Percentiles rank a stretch among this genome's conserved stretches.
Evolutionary conservation across 257 asterid species (phyloP).

Genomic region (Capsicum baccatum): DNA sequence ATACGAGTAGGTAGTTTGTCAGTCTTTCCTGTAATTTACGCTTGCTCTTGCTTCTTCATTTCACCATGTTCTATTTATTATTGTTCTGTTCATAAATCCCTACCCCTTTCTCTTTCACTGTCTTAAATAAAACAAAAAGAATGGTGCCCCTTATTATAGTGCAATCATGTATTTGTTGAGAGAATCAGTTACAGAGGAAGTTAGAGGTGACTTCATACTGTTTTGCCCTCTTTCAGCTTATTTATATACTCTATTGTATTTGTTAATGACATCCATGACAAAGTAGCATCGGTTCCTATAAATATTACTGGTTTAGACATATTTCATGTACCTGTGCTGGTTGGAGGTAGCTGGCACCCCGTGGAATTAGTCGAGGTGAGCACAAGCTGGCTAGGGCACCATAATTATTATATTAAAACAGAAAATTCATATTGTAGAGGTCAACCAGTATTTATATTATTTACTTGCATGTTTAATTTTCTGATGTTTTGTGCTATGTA

Average conservation of each 20-base stretch:
- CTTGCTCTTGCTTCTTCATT: not conserved
- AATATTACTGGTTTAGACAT: constrained; percentile 5
- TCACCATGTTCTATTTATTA: not conserved
- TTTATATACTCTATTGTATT: not conserved
- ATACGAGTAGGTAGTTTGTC: not conserved
- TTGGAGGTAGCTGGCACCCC: not conserved
- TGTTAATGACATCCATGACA: not conserved
- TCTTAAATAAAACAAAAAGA: constrained; percentile 1
- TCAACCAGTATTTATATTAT: constrained; percentile 21
- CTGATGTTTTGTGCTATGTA: not conserved
- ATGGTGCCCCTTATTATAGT: constrained; percentile 1
- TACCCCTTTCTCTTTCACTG: not conserved
- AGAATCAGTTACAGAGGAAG: not conserved
- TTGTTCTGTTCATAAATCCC: not conserved
- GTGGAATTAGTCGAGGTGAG: not conserved
- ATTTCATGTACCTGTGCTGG: not conserved
- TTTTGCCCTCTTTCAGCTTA: not conserved
- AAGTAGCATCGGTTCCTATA: constrained; percentile 1
- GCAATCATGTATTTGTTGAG: constrained; percentile 5
- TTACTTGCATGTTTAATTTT: not conserved
- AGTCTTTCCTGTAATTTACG: not conserved
- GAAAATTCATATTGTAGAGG: not conserved
- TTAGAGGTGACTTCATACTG: not conserved
- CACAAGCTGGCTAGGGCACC: not conserved
- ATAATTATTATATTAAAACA: not conserved